A percentile compares a stretch with the other conserved stretches of the same genome.
Evolutionary conservation across 495 filamentous ascomycete genomes (phyloP).

Genomic region (Annulohypoxylon maeteangense): DNA sequence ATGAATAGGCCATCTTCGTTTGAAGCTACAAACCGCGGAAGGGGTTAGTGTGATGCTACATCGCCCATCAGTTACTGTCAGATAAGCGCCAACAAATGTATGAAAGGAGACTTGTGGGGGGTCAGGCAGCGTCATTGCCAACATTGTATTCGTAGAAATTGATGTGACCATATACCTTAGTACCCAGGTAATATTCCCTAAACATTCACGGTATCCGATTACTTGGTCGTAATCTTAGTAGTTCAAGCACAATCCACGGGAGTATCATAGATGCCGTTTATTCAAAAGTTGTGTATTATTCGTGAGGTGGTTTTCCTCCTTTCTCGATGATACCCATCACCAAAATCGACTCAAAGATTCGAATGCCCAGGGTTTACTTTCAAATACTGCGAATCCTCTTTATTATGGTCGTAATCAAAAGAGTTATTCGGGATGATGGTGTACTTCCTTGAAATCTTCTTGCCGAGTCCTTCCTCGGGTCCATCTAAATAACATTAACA

Average conservation of each 20-base stretch:
- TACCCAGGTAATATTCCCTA: too few relatives aligned
- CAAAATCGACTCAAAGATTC: not conserved
- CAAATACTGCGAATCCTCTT: not conserved
- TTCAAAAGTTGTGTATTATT: not conserved
- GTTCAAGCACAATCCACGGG: too few relatives aligned
- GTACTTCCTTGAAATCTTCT: slow-evolving; percentile 22
- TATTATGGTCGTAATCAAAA: not conserved
- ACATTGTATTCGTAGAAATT: too few relatives aligned
- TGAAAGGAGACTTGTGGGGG: too few relatives aligned
- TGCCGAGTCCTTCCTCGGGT: slow-evolving; percentile 14
- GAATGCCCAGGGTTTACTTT: not conserved
- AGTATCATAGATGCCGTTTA: too few relatives aligned
- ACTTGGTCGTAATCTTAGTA: too few relatives aligned
- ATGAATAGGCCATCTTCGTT: not conserved
- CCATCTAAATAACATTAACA: slow-evolving; percentile 18
- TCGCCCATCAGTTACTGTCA: not conserved
- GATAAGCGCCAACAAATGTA: too few relatives aligned
- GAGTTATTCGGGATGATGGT: not conserved
- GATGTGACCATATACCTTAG: too few relatives aligned
- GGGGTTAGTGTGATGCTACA: not conserved
- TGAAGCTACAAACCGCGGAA: not conserved
- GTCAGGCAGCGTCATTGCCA: too few relatives aligned
- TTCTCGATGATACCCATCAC: not conserved
- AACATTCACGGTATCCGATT: too few relatives aligned
- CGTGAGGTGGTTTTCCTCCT: not conserved